These are phyloP conservation scores for Astraeus odoratus DNA, from an alignment of 768 basidiomycete genomes.

Conservation along the genomic window DNA sequence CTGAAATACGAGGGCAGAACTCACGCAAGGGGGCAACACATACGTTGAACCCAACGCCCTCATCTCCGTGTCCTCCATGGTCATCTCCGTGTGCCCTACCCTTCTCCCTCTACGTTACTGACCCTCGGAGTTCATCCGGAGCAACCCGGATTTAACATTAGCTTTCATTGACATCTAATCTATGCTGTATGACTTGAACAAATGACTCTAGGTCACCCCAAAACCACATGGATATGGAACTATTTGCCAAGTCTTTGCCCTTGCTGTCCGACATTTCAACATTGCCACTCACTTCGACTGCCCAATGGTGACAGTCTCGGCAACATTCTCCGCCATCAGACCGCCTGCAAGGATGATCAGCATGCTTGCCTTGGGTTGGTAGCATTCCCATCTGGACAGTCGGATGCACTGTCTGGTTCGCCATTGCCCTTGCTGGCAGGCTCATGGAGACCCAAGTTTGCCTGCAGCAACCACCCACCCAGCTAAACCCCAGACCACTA, in stretches of 20 bases:
- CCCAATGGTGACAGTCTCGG: conserved; percentile 67
- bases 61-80: no score
- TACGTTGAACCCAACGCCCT: no score
- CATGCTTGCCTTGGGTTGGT: conserved; percentile 32
- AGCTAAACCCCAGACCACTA: conserved; percentile 80
- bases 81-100: no score
- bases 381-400: not conserved
- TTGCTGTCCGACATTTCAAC: conserved; percentile 62
- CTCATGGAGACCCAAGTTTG: conserved; percentile 38
- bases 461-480: conserved; percentile 58
- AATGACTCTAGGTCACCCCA: no score
- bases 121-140: no score
- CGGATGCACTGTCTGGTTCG: not conserved
- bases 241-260: conserved; percentile 58
- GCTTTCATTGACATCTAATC: no score
- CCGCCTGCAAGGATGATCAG: conserved; percentile 93
- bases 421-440: conserved; percentile 13
- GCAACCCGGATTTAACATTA: no score
- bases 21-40: no score
- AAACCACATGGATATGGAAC: conserved; percentile 50
- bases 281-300: conserved; percentile 91
- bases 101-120: no score
- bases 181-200: no score
- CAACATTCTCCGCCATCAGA: conserved; percentile 68
- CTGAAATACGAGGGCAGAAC: no score